Evolutionary conservation across 805 yeast species (phyloP), one percentile per base, ranked within the genome.

Genomic region (Candida vaughaniae): DNA sequence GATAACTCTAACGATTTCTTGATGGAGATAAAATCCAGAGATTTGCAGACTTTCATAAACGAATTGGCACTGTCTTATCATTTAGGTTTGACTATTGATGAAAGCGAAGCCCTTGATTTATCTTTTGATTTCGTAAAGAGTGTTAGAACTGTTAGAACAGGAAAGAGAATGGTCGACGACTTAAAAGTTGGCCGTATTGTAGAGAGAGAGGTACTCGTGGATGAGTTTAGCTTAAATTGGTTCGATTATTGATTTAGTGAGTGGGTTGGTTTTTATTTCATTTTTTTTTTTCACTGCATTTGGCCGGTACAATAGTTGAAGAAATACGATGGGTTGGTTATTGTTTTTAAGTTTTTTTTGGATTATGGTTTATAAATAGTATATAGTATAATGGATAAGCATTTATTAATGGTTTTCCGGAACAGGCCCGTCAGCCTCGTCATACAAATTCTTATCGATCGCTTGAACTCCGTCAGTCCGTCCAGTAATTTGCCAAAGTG

Each of bases 31-130:
- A 41, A 39, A 22, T 43, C 51, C 29, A 56, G 80, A 43, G 56
- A 62, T 45, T 47, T 73, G 31, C 55, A 52, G 31, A 52, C 46
- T 33, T 73, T 71, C 41, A 41, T 62, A 34, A 29, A 25, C 3
- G 62, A 56, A 14, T 51, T 69, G 36, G 38, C 34, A 12, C 22
- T 42, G n/a, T 47, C 57, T 39, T 53, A 60, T 51, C 53, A 54
- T 22, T 55, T 52, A 36, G 80, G 79, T 11, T 65, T 70, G 39
- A 69, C 71, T 5, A 49, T 68, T 15, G 77, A 72, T 48, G 78
- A 74, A 19, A 32, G 35, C 16, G 35, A 32, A 9, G 22, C 28
- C 14, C 14, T 32, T 10, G 29, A 32, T 20, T 29, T 18, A 29
- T 22, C 17, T 16, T 32, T n/a, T 16, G 22, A 25, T 16, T 32